Percentiles rank a stretch among this genome's conserved stretches.
phyloP scores from a whole-genome alignment of 2,329 filamentous ascomycete genomes.

The Sclerotinia spermophila region DNA sequence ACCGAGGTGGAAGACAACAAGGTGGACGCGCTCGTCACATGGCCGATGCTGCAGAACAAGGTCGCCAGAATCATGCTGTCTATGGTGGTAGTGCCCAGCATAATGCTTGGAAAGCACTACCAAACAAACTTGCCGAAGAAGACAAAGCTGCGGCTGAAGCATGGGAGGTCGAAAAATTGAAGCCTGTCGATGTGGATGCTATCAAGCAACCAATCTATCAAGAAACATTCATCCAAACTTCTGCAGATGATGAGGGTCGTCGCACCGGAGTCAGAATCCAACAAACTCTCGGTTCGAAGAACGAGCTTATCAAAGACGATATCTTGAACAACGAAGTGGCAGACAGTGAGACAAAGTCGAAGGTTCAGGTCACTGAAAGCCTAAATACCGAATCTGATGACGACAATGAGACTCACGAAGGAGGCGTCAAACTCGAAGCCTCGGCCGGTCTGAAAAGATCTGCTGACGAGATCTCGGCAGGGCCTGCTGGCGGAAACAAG shows the following conservation, averaged over 20 bases:
- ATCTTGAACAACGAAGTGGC: not conserved
- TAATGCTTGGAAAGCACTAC: conserved; percentile 30
- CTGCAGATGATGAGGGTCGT: conserved; percentile 34
- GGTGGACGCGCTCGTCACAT: not conserved
- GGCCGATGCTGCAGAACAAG: conserved; percentile 8
- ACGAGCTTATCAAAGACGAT: not conserved
- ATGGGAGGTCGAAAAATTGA: conserved; percentile 20
- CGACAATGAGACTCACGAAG: conserved; percentile 14
- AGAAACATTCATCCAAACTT: conserved; percentile 35
- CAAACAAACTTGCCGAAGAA: conserved; percentile 29
- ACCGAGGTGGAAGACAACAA: conserved; percentile 2
- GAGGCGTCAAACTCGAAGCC: conserved; percentile 12
- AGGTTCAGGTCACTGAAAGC: not conserved
- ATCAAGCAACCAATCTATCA: conserved; percentile 27
- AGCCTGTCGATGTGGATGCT: conserved; percentile 14
- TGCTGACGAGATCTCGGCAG: conserved; percentile 22
- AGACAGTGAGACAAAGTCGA: not conserved
- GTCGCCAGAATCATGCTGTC: not conserved
- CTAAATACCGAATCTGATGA: conserved; percentile 11
- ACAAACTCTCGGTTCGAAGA: conserved; percentile 12
- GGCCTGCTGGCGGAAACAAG: not conserved
- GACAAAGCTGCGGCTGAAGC: conserved; percentile 27
- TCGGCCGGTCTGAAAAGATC: conserved; percentile 15
- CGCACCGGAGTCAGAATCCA: conserved; percentile 28
- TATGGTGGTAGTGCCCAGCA: conserved; percentile 20